phyloP scores from a whole-genome alignment of 163 green algal species.

The Prototheca wickerhamii region DNA sequence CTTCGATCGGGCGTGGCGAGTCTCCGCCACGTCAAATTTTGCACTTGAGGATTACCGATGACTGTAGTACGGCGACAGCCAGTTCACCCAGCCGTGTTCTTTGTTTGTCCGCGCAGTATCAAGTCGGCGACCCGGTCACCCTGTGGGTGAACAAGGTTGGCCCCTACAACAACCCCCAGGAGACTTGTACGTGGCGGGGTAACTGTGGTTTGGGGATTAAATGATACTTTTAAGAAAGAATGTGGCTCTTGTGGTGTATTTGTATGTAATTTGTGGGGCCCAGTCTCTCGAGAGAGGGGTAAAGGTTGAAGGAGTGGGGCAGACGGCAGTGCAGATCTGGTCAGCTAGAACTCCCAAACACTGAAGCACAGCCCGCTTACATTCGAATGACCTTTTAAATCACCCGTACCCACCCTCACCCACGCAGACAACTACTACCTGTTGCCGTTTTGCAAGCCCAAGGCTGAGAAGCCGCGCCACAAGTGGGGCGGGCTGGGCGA shows the following conservation, averaged over 20 bases:
- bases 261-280: neutral
- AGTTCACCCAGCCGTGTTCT: neutral
- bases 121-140: conserved; percentile 22
- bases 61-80: too few species aligned
- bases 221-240: neutral
- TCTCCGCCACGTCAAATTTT: too few species aligned
- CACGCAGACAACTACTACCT: conserved; percentile 87
- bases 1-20: too few species aligned
- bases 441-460: conserved; percentile 86
- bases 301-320: too few species aligned
- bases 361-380: too few species aligned
- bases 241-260: neutral
- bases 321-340: too few species aligned
- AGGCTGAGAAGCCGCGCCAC: conserved; percentile 53
- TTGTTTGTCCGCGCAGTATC: conserved; percentile 19
- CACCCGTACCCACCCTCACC: neutral
- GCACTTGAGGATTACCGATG: too few species aligned
- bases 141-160: conserved; percentile 42
- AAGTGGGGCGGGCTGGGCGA: conserved; percentile 93
- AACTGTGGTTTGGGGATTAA: neutral
- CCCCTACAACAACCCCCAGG: conserved; percentile 39
- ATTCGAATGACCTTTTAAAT: neutral
- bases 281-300: too few species aligned
- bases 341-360: too few species aligned
- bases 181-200: conserved; percentile 24